Evolutionary conservation across 2,329 filamentous ascomycete genomes (phyloP).

Genomic region (Aspergillus fischeri): DNA sequence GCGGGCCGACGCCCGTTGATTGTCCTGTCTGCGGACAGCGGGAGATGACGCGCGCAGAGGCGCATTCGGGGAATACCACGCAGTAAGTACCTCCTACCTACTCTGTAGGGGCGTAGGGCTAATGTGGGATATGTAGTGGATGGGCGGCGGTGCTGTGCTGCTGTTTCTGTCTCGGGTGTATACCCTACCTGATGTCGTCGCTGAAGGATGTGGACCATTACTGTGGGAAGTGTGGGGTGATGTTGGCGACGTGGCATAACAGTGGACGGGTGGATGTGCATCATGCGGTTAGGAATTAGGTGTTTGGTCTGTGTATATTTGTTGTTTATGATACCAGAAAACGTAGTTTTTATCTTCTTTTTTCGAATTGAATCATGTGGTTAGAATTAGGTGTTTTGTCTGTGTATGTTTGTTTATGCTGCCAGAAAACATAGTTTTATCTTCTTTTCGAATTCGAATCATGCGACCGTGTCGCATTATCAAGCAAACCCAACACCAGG

Average conservation of each 20-base stretch:
- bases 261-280: conserved; percentile 46
- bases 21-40: conserved; percentile 46
- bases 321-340: neutral
- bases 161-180: conserved; percentile 43
- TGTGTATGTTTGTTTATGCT: neutral
- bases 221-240: conserved; percentile 44
- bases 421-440: neutral
- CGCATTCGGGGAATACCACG: conserved; percentile 23
- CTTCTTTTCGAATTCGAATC: too few species aligned
- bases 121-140: conserved; percentile 27
- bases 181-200: conserved; percentile 46
- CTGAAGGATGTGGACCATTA: conserved; percentile 49
- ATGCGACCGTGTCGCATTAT: too few species aligned
- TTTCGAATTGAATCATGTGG: conserved; percentile 14
- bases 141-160: conserved; percentile 46
- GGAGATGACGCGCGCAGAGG: conserved; percentile 23
- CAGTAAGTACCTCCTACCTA: conserved; percentile 20
- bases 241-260: conserved; percentile 48
- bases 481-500: neutral
- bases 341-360: too few species aligned
- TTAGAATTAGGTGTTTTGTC: too few species aligned
- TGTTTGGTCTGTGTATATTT: neutral
- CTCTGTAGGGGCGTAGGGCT: neutral
- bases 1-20: conserved; percentile 41
- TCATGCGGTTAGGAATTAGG: conserved; percentile 6